Evolutionary conservation across 2,329 filamentous ascomycete species (phyloP), one percentile per base, ranked within the genome.

Genomic region (Remersonia thermophila): DNA sequence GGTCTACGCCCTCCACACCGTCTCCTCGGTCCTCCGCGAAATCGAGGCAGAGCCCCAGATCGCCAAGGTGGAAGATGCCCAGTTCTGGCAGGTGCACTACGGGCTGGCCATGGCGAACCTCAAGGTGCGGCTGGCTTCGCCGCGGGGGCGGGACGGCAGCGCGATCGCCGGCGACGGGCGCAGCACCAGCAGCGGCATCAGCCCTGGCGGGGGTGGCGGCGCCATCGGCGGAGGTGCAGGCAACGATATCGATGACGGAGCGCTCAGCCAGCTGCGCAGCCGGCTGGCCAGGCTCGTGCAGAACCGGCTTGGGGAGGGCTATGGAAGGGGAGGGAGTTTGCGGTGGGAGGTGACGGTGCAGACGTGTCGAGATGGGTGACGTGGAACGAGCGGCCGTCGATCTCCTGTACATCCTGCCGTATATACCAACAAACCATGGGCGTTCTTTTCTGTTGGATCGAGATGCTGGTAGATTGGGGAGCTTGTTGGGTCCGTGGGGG

Each of bases 61-160:
- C 17, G 71, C 72, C 30, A 71, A 71, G 1, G 77, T 98, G 32
- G 84, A 95, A 39, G 87, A 95, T 52, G 89, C 87, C 2, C 79
- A 86, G 54, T 94, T 98, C 58, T 98, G 91, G 91, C 91, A 98
- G 63, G 91, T 95, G 11, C 91, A 98, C 59, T 95, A 96, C 55
- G 87, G 89, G 2, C 67, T 96, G 28, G 93, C 86, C 53, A 93
- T 96, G 81, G 91, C 91, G 7, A 95, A 93, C 54, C 58, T 98
- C 47, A 93, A 85, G 57, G 60, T 98, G 14, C 72, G 78, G 40
- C 73, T 94, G 17, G 56, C 62, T 4, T 65, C 61, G 10, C 18
- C 20, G 9, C 7, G 23, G 13, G 9, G 23, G 12, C 28, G 28
- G 16, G 5, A 18, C 4, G 15, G 36, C 11, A 3, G 17, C 6